A percentile compares a stretch with the other conserved stretches of the same genome.
Evolutionary conservation across 495 filamentous ascomycete genomes (phyloP).

Genomic region (Penicillium atrosanguineum): DNA sequence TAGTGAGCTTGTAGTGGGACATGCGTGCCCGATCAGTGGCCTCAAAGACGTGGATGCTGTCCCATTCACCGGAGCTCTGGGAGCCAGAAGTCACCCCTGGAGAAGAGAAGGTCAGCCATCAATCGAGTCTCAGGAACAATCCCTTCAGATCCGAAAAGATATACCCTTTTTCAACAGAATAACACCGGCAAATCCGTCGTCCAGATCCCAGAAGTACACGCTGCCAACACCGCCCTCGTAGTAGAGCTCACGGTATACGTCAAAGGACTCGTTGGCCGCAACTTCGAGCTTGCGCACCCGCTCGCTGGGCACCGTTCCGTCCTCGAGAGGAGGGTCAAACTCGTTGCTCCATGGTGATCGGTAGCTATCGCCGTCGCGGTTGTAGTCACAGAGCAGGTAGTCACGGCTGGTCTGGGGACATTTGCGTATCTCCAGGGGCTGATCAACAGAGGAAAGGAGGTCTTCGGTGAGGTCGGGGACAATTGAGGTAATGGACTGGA

Average conservation of each 20-base stretch:
- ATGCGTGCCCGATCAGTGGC: constrained; percentile 84
- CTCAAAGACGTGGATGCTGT: constrained; percentile 98
- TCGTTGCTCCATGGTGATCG: constrained; percentile 97
- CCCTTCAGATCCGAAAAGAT: neutral
- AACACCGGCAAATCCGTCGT: constrained; percentile 96
- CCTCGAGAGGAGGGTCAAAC: constrained; percentile 85
- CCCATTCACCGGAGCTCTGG: constrained; percentile 84
- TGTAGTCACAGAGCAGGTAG: constrained; percentile 99
- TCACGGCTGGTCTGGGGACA: constrained; percentile 88
- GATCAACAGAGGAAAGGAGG: constrained; percentile 94
- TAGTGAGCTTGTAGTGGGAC: constrained; percentile 96
- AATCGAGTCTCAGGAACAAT: neutral
- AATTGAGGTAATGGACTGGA: constrained; percentile 78
- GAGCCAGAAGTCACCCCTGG: constrained; percentile 61
- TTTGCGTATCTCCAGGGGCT: constrained; percentile 81
- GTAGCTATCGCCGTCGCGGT: constrained; percentile 96
- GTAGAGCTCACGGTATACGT: constrained; percentile 95
- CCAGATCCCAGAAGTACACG: constrained; percentile 98
- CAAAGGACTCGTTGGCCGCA: constrained; percentile 90
- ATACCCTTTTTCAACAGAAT: constrained; percentile 91
- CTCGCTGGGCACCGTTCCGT: constrained; percentile 77
- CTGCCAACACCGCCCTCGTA: constrained; percentile 94
- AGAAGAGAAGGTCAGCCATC: constrained; percentile 4
- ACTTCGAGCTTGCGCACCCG: constrained; percentile 90
- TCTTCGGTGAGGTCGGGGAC: constrained; percentile 94